Evolutionary conservation across 805 yeast species (phyloP), one percentile per base, ranked within the genome.

Genomic region (Millerozyma acaciae): DNA sequence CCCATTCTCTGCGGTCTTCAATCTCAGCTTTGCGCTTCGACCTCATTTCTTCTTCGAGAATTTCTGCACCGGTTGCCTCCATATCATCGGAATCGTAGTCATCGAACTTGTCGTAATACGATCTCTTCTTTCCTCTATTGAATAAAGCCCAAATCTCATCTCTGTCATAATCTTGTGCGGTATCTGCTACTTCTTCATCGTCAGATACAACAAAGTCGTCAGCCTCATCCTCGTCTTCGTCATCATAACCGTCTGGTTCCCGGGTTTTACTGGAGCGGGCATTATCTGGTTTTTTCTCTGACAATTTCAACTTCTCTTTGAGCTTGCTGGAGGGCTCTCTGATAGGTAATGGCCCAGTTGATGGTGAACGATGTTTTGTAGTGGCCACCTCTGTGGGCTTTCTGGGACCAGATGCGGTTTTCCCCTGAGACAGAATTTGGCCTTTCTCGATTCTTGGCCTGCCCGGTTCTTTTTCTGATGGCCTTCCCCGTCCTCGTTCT

Each of bases 51-150:
- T 90, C 98, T 36, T 76, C 84, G 26, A 87, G 62, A 16, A 93
- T 77, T 42, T 90, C 97, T 17, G 80, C 80, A 17, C 96, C 97
- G 1, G 93, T 82, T 3, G 96, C 96, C 53, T 90, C 97, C 97
- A 93, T 90, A 48, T 85, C 87, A 37, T 72, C 79, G 20, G 73
- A 74, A 6, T 62, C 62, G 34, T 69, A 74, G 35, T 73, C 77
- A 33, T 70, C 68, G 32, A 68, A 63, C 22, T 60, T 57, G 17
- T 63, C 53, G 40, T 65, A 70, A 26, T 67, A 57, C 1, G 63
- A 46, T 28, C 86, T 64, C 34, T 70, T 66, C 38, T 69, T 70
- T 3, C 88, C 86, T 37, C 75, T 69, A 50, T 78, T 80, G 56
- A 89, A 84, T 57, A 90, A 73, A 13, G 79, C 75, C 96, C 96